phyloP scores from a whole-genome alignment of 306 rosid species.

The Echinosophora koreensis region DNA sequence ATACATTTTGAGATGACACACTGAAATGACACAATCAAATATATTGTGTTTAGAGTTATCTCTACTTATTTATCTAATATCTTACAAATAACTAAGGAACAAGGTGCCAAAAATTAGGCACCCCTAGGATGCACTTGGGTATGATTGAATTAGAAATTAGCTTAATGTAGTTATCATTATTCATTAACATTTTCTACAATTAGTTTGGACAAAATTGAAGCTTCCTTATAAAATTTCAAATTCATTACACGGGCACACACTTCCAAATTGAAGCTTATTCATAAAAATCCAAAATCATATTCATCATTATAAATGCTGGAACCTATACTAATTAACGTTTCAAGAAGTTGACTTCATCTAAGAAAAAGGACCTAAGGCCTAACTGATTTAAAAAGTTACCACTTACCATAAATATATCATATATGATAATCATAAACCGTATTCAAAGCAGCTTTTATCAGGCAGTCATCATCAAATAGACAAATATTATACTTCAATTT shows the following conservation, averaged over 20 bases:
- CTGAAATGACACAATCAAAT: slow-evolving; percentile 54
- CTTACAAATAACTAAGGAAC: slow-evolving; percentile 31
- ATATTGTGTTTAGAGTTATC: slow-evolving; percentile 14
- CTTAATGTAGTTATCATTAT: neutral
- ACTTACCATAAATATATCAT: neutral
- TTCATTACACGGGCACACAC: neutral
- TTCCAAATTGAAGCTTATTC: neutral
- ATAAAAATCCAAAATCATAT: slow-evolving; percentile 3
- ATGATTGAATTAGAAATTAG: slow-evolving; percentile 2
- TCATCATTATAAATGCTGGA: neutral
- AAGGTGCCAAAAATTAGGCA: slow-evolving; percentile 16
- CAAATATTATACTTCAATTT: neutral
- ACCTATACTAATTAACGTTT: neutral
- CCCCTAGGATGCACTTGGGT: neutral
- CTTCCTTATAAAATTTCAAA: slow-evolving; percentile 19
- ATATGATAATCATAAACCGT: neutral
- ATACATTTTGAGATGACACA: slow-evolving; percentile 53
- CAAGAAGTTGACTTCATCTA: neutral
- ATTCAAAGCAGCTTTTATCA: neutral
- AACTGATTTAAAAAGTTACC: neutral
- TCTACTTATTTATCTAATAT: slow-evolving; percentile 33
- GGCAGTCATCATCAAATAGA: neutral
- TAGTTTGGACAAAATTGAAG: slow-evolving; percentile 24
- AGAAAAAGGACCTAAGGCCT: neutral
- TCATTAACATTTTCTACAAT: neutral